phyloP scores from a whole-genome alignment of 2,329 filamentous ascomycete species.

The Hypoxylon rubiginosum region DNA sequence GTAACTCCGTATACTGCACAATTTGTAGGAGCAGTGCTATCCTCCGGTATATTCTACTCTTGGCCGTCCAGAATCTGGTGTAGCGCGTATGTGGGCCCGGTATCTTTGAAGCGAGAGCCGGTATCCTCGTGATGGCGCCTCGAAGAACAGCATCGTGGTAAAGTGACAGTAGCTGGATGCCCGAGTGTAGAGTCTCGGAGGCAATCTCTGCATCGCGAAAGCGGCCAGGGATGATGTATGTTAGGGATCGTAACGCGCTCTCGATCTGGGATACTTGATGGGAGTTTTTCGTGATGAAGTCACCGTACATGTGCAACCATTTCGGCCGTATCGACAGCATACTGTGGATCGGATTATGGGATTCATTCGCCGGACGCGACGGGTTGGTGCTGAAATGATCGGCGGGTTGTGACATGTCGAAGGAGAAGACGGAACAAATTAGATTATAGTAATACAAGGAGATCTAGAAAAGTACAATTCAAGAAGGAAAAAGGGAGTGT shows the following conservation, averaged over 20 bases:
- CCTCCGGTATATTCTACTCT: constrained; percentile 79
- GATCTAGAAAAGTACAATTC: neutral
- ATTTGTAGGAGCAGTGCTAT: constrained; percentile 88
- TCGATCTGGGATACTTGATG: constrained; percentile 96
- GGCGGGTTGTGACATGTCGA: constrained; percentile 41
- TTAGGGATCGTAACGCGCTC: constrained; percentile 89
- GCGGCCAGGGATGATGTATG: constrained; percentile 94
- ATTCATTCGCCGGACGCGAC: constrained; percentile 41
- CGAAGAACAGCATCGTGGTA: constrained; percentile 93
- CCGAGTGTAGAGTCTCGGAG: constrained; percentile 90
- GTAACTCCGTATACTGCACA: constrained; percentile 92
- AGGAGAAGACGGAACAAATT: constrained; percentile 18
- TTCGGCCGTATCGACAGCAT: constrained; percentile 71
- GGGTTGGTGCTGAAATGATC: constrained; percentile 42
- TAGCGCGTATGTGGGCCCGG: constrained; percentile 73
- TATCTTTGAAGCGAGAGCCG: constrained; percentile 66
- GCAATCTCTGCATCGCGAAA: constrained; percentile 95
- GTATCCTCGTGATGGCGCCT: constrained; percentile 72
- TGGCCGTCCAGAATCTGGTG: constrained; percentile 75
- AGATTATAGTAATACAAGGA: constrained; percentile 7
- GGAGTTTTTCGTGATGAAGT: constrained; percentile 95
- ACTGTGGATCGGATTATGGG: constrained; percentile 54
- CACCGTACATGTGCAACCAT: constrained; percentile 80
- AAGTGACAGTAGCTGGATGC: constrained; percentile 88
- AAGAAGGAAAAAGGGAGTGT: constrained; percentile 15